Conservation (phyloP, 495 filamentous ascomycete genomes). For the Tuber magnatum region DNA sequence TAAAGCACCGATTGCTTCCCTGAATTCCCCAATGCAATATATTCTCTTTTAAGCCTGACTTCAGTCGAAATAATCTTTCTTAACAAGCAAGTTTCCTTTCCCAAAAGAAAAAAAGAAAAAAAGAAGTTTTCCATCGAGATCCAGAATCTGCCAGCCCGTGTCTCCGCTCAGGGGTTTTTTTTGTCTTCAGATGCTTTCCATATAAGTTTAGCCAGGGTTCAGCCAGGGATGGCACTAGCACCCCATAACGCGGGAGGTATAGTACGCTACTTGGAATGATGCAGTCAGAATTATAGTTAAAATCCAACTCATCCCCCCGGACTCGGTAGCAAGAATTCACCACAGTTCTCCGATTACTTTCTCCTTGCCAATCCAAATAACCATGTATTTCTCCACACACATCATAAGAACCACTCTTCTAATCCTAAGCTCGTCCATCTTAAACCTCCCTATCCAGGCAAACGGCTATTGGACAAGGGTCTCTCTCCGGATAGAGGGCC, state of each 20-base stretch:
- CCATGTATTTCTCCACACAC: neutral
- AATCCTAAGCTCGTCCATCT: neutral
- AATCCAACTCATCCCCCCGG: neutral
- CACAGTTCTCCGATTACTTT: neutral
- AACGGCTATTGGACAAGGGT: neutral
- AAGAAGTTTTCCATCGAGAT: neutral
- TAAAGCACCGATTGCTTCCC: neutral
- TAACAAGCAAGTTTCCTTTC: neutral
- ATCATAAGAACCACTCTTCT: neutral
- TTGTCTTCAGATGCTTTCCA: neutral
- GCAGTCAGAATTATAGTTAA: neutral
- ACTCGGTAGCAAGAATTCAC: neutral
- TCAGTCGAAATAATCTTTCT: neutral
- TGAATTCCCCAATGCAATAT: neutral
- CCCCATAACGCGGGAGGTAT: too few relatives aligned
- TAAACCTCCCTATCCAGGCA: neutral
- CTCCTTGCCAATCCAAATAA: neutral
- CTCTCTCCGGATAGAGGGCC: constrained; percentile 18
- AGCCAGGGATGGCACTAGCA: too few relatives aligned
- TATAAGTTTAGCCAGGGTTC: neutral
- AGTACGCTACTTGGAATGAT: neutral
- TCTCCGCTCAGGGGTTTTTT: neutral
- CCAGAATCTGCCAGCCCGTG: neutral
- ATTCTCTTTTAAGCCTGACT: neutral
- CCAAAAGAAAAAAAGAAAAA: neutral